Evolutionary conservation across 2,329 filamentous ascomycete species (phyloP).

Genomic region (Xylariales sp.): DNA sequence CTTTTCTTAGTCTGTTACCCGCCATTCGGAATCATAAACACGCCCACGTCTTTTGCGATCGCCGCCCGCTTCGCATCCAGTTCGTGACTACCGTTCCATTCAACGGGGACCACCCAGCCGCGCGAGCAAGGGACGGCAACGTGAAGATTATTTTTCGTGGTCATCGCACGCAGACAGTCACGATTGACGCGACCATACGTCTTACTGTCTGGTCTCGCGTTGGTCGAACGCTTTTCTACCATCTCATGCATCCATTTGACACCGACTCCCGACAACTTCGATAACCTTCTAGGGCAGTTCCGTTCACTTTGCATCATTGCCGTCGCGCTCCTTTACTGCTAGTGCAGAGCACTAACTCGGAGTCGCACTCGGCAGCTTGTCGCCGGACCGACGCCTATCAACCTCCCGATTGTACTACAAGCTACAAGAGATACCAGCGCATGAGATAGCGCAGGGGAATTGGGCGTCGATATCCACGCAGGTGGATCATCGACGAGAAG

Average conservation of each 20-base stretch:
- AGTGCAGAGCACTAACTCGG: background rate
- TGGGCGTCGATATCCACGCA: constrained; percentile 53
- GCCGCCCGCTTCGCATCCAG: constrained; percentile 1
- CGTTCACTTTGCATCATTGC: background rate
- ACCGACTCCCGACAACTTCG: background rate
- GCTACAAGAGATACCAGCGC: too few relatives aligned
- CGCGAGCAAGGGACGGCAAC: constrained; percentile 3
- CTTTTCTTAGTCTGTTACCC: constrained; percentile 14
- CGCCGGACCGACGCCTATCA: constrained; percentile 6
- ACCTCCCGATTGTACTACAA: too few relatives aligned
- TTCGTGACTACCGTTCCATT: background rate
- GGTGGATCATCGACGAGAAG: constrained; percentile 48
- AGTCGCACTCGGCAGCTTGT: too few relatives aligned
- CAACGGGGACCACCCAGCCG: constrained; percentile 3
- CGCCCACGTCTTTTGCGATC: constrained; percentile 10
- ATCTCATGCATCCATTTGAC: background rate
- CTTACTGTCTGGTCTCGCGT: background rate
- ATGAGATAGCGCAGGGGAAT: constrained; percentile 41
- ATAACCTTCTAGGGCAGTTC: background rate
- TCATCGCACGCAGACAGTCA: too few relatives aligned
- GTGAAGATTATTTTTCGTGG: background rate
- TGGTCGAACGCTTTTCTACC: background rate
- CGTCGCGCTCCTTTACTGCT: background rate
- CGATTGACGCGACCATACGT: background rate
- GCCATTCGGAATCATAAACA: constrained; percentile 11